Conservation (phyloP, 1,139 yeast genomes). For the Waltiozyma sp. region DNA sequence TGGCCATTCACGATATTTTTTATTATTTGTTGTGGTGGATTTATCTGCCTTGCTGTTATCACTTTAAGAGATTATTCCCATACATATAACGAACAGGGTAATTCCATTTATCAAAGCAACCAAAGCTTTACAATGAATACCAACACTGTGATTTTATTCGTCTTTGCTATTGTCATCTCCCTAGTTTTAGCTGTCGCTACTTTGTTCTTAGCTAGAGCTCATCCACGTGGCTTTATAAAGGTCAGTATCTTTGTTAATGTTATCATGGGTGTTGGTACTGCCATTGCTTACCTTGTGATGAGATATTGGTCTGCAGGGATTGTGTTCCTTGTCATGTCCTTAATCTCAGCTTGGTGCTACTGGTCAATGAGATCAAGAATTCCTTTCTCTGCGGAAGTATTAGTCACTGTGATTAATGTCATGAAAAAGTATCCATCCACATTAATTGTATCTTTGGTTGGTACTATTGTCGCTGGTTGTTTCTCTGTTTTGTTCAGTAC, state of each 20-base stretch:
- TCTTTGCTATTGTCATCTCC: slow-evolving; percentile 53
- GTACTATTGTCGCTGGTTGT: slow-evolving; percentile 53
- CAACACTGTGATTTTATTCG: slow-evolving; percentile 61
- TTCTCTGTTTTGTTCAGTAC: slow-evolving; percentile 57
- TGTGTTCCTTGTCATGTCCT: slow-evolving; percentile 55
- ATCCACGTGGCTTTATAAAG: slow-evolving; percentile 59
- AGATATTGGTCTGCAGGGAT: slow-evolving; percentile 71
- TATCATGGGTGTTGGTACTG: slow-evolving; percentile 61
- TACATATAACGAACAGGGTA: slow-evolving; percentile 47
- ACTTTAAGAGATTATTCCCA: slow-evolving; percentile 52
- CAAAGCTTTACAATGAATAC: slow-evolving; percentile 57
- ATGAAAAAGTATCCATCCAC: slow-evolving; percentile 65
- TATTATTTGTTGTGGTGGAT: slow-evolving; percentile 51
- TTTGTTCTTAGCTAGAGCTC: slow-evolving; percentile 48
- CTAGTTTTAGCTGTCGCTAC: slow-evolving; percentile 48
- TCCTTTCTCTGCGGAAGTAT: slow-evolving; percentile 62
- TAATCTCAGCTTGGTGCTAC: slow-evolving; percentile 58
- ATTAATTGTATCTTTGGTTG: slow-evolving; percentile 49
- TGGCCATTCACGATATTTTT: slow-evolving; percentile 62
- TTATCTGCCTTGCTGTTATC: slow-evolving; percentile 60
- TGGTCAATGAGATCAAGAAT: slow-evolving; percentile 66
- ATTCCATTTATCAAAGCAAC: slow-evolving; percentile 47
- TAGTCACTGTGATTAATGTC: slow-evolving; percentile 66
- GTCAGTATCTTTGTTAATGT: slow-evolving; percentile 61
- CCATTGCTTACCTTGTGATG: slow-evolving; percentile 55